Percentiles rank a stretch among this genome's conserved stretches.
phyloP scores from a whole-genome alignment of 1,139 yeast species.

The Scheffersomyces illinoinensis region DNA sequence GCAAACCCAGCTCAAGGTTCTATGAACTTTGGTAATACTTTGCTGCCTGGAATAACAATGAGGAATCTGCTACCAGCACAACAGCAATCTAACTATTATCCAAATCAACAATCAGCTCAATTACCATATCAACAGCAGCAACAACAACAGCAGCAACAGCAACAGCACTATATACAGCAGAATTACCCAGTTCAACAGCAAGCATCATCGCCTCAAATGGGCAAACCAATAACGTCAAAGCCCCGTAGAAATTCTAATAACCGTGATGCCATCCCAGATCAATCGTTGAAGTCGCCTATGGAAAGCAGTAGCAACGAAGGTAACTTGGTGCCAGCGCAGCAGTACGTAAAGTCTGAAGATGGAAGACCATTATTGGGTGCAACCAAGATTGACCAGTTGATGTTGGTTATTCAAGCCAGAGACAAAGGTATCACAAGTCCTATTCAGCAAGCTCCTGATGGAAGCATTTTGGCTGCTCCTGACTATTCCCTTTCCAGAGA shows the following conservation, averaged over 20 bases:
- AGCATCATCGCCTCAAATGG: constrained; percentile 1
- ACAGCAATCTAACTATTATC: constrained; percentile 1
- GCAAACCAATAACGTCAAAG: background rate
- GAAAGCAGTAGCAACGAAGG: constrained; percentile 6
- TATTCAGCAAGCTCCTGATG: constrained; percentile 65
- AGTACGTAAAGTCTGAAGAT: constrained; percentile 50
- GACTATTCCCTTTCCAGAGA: constrained; percentile 15
- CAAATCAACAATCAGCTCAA: constrained; percentile 3
- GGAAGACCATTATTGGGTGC: constrained; percentile 77
- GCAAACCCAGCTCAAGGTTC: background rate
- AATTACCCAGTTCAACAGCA: constrained; percentile 6
- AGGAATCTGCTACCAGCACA: constrained; percentile 7
- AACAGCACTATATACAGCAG: constrained; percentile 14
- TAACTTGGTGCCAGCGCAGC: constrained; percentile 46
- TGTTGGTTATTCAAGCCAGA: constrained; percentile 87
- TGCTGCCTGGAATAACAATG: constrained; percentile 13
- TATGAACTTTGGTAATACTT: constrained; percentile 4
- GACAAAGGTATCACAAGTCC: constrained; percentile 67
- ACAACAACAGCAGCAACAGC: constrained; percentile 8
- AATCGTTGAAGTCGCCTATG: background rate
- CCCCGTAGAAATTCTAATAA: background rate
- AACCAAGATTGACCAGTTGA: constrained; percentile 83
- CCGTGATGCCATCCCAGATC: background rate
- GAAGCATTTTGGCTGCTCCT: constrained; percentile 44
- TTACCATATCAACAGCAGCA: constrained; percentile 9